Evolutionary conservation across 2,329 filamentous ascomycete genomes (phyloP).

Genomic region (Sporothrix euskadiensis): DNA sequence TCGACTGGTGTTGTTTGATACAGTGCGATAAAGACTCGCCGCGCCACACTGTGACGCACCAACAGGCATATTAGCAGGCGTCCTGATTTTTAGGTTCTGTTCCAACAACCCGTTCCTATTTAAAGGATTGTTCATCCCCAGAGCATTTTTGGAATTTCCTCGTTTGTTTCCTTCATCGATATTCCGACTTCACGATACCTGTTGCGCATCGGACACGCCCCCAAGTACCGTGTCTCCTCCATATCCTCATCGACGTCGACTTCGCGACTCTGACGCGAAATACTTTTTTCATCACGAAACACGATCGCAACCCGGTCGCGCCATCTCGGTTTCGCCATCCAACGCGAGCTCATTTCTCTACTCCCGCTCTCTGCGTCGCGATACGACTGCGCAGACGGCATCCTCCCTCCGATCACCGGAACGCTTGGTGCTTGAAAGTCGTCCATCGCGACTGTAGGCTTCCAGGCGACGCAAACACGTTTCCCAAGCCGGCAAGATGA

Average conservation of each 20-base stretch:
- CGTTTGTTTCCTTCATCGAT: not conserved
- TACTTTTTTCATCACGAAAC: not conserved
- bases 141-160: not conserved
- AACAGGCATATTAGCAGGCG: conserved; percentile 17
- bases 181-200: not conserved
- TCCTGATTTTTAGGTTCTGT: conserved; percentile 9
- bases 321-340: conserved; percentile 1
- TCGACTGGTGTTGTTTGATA: conserved; percentile 16
- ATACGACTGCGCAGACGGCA: not conserved
- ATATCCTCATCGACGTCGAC: conserved; percentile 5
- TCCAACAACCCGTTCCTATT: not conserved
- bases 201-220: not conserved
- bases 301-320: conserved; percentile 14
- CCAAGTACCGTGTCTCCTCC: not conserved
- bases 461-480: conserved; percentile 36
- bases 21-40: conserved; percentile 9
- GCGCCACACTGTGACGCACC: conserved; percentile 20
- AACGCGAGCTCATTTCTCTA: not conserved
- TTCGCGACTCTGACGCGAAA: conserved; percentile 16
- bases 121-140: not conserved
- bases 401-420: not conserved
- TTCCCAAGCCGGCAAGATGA: conserved; percentile 74
- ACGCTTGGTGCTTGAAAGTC: conserved; percentile 26
- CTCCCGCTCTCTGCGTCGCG: not conserved
- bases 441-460: conserved; percentile 38